Percentiles rank a stretch among this genome's conserved stretches.
Conservation (phyloP, 1,139 yeast species). For the Debaryomyces subglobosus region DNA sequence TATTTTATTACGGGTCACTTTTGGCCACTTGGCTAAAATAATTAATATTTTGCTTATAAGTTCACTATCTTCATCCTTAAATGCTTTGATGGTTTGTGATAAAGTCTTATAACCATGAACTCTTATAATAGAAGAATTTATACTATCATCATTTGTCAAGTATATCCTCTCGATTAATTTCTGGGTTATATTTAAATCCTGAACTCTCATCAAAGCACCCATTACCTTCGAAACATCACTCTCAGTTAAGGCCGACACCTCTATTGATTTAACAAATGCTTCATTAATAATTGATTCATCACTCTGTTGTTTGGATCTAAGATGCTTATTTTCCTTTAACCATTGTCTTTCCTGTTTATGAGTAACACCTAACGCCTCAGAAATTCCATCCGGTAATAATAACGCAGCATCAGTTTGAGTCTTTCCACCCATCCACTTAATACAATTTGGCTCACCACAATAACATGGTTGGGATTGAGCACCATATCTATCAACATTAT, state of each 20-base stretch:
- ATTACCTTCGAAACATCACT: constrained; percentile 76
- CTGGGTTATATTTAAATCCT: constrained; percentile 65
- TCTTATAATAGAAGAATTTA: constrained; percentile 64
- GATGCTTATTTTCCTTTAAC: constrained; percentile 60
- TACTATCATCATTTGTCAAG: constrained; percentile 54
- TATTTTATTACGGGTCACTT: constrained; percentile 78
- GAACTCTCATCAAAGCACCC: constrained; percentile 78
- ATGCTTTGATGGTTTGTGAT: constrained; percentile 56
- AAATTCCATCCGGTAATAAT: constrained; percentile 76
- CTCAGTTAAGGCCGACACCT: constrained; percentile 54
- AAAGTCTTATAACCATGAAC: constrained; percentile 89
- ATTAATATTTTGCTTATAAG: constrained; percentile 52
- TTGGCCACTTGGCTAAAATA: constrained; percentile 75
- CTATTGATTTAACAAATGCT: constrained; percentile 63
- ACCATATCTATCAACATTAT: constrained; percentile 95
- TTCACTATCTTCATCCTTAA: constrained; percentile 35
- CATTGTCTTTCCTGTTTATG: constrained; percentile 62
- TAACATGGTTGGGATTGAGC: constrained; percentile 93
- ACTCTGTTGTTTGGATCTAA: constrained; percentile 49
- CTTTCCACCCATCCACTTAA: constrained; percentile 93
- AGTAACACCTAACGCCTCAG: constrained; percentile 85
- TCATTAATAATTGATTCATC: constrained; percentile 65
- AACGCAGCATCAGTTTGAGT: constrained; percentile 92
- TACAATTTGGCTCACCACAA: constrained; percentile 91
- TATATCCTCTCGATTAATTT: constrained; percentile 71